Base-by-base conservation (phyloP, 257 asterid genomes). In the Penstemon newberryi region DNA sequence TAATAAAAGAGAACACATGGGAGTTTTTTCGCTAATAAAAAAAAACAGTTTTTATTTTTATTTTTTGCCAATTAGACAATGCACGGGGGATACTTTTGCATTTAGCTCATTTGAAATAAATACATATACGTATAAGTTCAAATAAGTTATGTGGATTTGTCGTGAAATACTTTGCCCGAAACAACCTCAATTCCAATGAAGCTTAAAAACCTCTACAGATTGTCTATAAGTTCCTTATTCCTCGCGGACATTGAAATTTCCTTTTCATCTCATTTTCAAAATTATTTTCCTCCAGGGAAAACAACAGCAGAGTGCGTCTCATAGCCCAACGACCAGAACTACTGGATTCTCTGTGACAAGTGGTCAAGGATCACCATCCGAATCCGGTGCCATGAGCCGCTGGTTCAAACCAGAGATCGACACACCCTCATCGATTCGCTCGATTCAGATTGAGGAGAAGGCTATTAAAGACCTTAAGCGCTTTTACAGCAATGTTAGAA, bases 391-490 rank as follows among this genome's bases (percentile, higher is more conserved):
- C 10, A n/a, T 72, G 70, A 93, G 80, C 83, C 91, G 99, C 56
- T 93, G 99, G 99, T 93, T 90, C 74, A 93, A 86, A 74, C 95
- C 96, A 8, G 99, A 93, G 73, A 75, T 49, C 0, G 96, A 85
- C 18, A 63, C 82, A 11, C 88, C 99, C 11, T 90, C 96, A 4
- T 75, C 98, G 3, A 67, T 94, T 44, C 95, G 95, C 49, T 91
- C 95, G 0, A 91, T 94, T 67, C 96, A 94, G 81, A 91, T 91
- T 9, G 96, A 94, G 84, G 99, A 94, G 79, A 85, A 70, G 82
- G 99, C 99, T 19, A 91, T 91, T 3, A 91, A 91, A 65, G 98
- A 94, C 73, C 88, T 94, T 38, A 89, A 84, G 81, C 96, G 96
- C 74, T 84, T 89, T 57, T 91, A 94, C 81, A 81, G 90, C 87